phyloP scores from a whole-genome alignment of 768 basidiomycete genomes.

The Hygrophorus pudorinus region DNA sequence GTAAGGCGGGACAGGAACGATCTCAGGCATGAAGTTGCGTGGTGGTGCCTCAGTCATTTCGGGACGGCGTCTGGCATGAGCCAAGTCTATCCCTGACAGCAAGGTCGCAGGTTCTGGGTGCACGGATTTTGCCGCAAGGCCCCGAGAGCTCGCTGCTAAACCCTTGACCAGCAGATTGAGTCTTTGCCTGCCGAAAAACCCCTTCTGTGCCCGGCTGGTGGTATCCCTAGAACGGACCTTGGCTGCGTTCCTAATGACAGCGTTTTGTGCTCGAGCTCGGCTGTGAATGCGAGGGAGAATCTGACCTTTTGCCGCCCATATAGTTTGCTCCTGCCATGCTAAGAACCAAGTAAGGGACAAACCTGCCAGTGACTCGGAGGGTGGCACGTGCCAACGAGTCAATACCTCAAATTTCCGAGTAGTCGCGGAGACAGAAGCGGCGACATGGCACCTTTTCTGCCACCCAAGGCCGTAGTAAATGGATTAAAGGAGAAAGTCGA shows the following conservation, averaged over 20 bases:
- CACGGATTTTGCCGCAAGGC: background rate
- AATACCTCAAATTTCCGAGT: background rate
- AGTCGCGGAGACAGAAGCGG: background rate
- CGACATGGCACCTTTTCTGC: slow-evolving; percentile 29
- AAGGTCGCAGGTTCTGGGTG: background rate
- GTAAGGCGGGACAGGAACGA: too few species aligned
- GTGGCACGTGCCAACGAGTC: background rate
- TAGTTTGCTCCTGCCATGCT: slow-evolving; percentile 48
- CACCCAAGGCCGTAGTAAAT: slow-evolving; percentile 23
- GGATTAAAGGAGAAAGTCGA: slow-evolving; percentile 43
- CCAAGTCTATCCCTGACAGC: slow-evolving; percentile 17
- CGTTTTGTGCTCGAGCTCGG: background rate
- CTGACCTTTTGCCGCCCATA: slow-evolving; percentile 63
- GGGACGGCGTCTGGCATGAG: slow-evolving; percentile 17
- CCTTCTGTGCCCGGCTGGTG: slow-evolving; percentile 43
- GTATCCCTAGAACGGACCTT: slow-evolving; percentile 49
- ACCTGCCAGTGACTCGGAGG: background rate
- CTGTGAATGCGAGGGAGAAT: background rate
- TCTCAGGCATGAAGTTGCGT: too few species aligned
- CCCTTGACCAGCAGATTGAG: slow-evolving; percentile 18
- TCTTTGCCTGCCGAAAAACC: slow-evolving; percentile 51
- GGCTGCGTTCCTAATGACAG: slow-evolving; percentile 43
- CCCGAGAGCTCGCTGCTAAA: background rate
- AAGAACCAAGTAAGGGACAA: background rate
- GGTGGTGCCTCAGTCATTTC: too few species aligned